Percentiles rank a stretch among this genome's conserved stretches.
Evolutionary conservation across 2,329 filamentous ascomycete genomes (phyloP).

Genomic region (Aschersonia sp.): DNA sequence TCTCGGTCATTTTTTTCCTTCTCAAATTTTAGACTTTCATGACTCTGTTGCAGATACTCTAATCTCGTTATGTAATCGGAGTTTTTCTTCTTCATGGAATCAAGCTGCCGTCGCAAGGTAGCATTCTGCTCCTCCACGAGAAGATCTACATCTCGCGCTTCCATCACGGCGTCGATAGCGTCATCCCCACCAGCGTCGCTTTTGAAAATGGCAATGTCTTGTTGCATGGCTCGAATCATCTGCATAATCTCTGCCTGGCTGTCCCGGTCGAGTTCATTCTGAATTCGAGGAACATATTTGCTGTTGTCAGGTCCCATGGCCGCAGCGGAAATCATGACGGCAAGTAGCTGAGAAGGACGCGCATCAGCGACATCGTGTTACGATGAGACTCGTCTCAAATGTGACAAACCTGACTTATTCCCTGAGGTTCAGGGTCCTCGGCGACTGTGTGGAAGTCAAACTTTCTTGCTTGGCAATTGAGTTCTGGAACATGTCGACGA

Average conservation of each 20-base stretch:
- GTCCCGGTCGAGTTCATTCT: slow-evolving; percentile 23
- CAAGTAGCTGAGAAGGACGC: slow-evolving; percentile 36
- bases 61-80: slow-evolving; percentile 45
- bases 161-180: slow-evolving; percentile 23
- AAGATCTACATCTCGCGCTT: slow-evolving; percentile 37
- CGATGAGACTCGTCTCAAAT: neutral
- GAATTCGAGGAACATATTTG: slow-evolving; percentile 34
- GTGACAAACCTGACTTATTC: slow-evolving; percentile 34
- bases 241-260: slow-evolving; percentile 30
- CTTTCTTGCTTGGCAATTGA: slow-evolving; percentile 35
- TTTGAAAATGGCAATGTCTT: slow-evolving; percentile 19
- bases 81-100: slow-evolving; percentile 38
- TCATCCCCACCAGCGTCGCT: slow-evolving; percentile 25
- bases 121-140: slow-evolving; percentile 42
- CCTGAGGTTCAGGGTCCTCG: slow-evolving; percentile 38
- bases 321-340: slow-evolving; percentile 46
- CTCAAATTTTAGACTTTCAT: slow-evolving; percentile 52
- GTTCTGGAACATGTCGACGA: slow-evolving; percentile 33
- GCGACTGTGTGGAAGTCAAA: slow-evolving; percentile 44
- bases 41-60: slow-evolving; percentile 43
- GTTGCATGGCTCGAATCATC: slow-evolving; percentile 27
- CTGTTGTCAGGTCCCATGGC: slow-evolving; percentile 43
- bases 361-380: neutral
- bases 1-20: slow-evolving; percentile 43
- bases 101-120: slow-evolving; percentile 33